Percentiles rank a stretch among this genome's conserved stretches.
These are phyloP conservation scores for Entomortierella parvispora DNA, from an alignment of 192 early-diverging fungal genomes.

Conservation along the genomic window DNA sequence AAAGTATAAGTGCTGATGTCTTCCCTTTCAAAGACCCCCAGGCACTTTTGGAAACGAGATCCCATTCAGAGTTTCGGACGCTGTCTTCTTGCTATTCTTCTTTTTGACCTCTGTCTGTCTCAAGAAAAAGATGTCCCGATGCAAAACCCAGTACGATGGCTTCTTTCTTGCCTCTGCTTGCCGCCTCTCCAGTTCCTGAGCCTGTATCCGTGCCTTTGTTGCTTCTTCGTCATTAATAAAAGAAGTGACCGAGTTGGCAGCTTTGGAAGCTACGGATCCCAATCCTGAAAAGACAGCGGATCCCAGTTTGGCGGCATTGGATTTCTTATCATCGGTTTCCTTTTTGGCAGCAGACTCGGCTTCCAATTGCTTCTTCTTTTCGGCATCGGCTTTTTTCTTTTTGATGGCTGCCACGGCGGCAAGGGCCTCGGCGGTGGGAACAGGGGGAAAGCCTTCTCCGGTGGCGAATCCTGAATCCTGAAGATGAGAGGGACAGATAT, in stretches of 20 bases:
- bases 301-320: constrained; percentile 35
- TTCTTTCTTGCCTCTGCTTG: constrained; percentile 33
- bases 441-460: constrained; percentile 49
- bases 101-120: constrained; percentile 55
- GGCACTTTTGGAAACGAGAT: constrained; percentile 61
- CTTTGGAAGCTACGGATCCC: constrained; percentile 35
- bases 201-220: constrained; percentile 45
- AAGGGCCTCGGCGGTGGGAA: constrained; percentile 29
- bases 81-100: constrained; percentile 50
- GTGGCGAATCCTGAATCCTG: constrained; percentile 54
- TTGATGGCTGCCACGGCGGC: constrained; percentile 34
- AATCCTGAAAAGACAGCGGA: constrained; percentile 46
- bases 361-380: constrained; percentile 40
- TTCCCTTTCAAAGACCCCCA: constrained; percentile 24
- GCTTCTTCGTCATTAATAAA: constrained; percentile 52
- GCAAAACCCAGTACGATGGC: constrained; percentile 56
- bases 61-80: constrained; percentile 45
- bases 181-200: constrained; percentile 25
- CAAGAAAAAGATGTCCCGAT: constrained; percentile 60
- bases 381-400: constrained; percentile 48
- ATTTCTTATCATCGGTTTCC: constrained; percentile 27
- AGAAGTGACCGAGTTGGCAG: constrained; percentile 35
- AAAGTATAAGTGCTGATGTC: too few species aligned
- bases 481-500: constrained; percentile 56
- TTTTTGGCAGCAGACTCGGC: constrained; percentile 14